These are phyloP conservation scores for Eutypella sp. DNA, from an alignment of 2,329 filamentous ascomycete species.

Conservation along the genomic window DNA sequence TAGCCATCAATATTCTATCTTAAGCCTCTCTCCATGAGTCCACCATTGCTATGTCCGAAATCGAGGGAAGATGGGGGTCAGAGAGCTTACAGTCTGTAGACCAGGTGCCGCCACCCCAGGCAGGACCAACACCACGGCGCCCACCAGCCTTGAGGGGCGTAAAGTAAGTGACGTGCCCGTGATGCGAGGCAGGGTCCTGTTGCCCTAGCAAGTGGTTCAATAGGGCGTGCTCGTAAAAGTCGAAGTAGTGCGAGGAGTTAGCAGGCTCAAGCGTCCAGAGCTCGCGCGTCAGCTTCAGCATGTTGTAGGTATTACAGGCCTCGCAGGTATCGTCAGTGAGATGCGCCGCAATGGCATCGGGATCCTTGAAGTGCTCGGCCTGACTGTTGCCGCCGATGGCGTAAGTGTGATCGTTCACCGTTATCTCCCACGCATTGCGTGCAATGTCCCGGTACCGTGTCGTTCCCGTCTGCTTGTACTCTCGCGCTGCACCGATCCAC, in stretches of 20 bases:
- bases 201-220: conserved; percentile 47
- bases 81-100: conserved; percentile 41
- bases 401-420: conserved; percentile 42
- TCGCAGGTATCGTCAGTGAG: conserved; percentile 44
- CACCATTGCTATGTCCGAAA: not conserved
- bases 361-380: conserved; percentile 44
- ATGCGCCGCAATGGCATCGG: conserved; percentile 40
- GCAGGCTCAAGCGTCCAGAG: conserved; percentile 42
- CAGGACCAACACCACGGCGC: conserved; percentile 43
- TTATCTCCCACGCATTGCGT: conserved; percentile 44
- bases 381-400: conserved; percentile 51
- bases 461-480: conserved; percentile 44
- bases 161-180: conserved; percentile 51
- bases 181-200: conserved; percentile 37
- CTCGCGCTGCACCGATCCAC: conserved; percentile 45
- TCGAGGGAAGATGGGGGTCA: not conserved
- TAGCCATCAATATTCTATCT: no score
- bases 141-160: conserved; percentile 44
- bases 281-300: conserved; percentile 50
- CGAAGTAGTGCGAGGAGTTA: conserved; percentile 42
- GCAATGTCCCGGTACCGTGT: conserved; percentile 43
- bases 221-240: conserved; percentile 47
- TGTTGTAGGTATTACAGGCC: conserved; percentile 52
- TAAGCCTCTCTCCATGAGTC: not conserved
- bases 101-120: conserved; percentile 50